Percentiles rank a stretch among this genome's conserved stretches.
phyloP scores from a whole-genome alignment of 1,139 yeast species.

The Geotrichum cucujoidarum region DNA sequence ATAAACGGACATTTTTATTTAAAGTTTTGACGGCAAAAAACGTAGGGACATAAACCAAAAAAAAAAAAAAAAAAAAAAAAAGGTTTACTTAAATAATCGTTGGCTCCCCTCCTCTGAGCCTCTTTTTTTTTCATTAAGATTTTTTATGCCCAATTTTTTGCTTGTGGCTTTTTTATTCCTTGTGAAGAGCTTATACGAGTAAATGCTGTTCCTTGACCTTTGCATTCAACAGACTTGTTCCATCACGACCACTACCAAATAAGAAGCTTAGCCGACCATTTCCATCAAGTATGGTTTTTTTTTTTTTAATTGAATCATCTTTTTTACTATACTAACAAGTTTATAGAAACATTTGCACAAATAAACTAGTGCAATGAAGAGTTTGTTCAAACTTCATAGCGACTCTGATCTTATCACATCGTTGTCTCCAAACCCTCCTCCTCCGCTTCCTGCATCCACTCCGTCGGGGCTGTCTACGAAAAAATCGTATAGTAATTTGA shows the following conservation, averaged over 20 bases:
- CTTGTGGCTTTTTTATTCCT: background rate
- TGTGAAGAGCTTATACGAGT: too few species aligned
- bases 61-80: background rate
- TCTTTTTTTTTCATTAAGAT: too few species aligned
- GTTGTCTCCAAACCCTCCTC: constrained; percentile 12
- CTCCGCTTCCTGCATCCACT: too few species aligned
- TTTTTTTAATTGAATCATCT: background rate
- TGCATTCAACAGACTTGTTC: too few species aligned
- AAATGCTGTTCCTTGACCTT: too few species aligned
- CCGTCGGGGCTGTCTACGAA: too few species aligned
- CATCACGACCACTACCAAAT: too few species aligned
- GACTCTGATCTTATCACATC: constrained; percentile 8
- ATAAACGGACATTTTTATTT: background rate
- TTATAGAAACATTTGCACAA: too few species aligned
- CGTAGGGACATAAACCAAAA: background rate
- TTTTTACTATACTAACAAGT: background rate
- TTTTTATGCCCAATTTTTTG: background rate
- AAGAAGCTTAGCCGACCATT: too few species aligned
- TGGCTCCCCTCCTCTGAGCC: too few species aligned
- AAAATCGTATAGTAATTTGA: too few species aligned
- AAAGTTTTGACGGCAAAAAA: background rate
- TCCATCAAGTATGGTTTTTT: too few species aligned
- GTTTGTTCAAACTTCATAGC: constrained; percentile 7
- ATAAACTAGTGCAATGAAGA: constrained; percentile 1
- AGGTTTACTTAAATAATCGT: background rate